phyloP scores from a whole-genome alignment of 2,329 filamentous ascomycete genomes.

The Cladophialophora psammophila region DNA sequence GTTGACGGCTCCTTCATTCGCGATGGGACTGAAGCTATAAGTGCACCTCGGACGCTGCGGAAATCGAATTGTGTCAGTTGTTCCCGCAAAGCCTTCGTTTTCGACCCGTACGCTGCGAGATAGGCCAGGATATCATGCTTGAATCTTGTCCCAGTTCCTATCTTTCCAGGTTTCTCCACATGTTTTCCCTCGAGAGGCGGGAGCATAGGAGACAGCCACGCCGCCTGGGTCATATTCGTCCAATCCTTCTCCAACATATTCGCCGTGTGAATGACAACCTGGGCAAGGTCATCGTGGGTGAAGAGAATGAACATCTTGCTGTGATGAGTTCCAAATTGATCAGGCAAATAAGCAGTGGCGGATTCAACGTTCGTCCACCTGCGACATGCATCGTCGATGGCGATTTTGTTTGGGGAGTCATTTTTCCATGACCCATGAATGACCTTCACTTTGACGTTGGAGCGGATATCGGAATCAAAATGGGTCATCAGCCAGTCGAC shows the following conservation, averaged over 20 bases:
- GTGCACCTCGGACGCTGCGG: constrained; percentile 68
- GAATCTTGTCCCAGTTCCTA: constrained; percentile 74
- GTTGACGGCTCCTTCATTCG: constrained; percentile 58
- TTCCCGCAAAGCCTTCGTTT: constrained; percentile 63
- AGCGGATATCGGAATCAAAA: constrained; percentile 65
- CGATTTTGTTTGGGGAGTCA: constrained; percentile 67
- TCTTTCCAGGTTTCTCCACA: constrained; percentile 35
- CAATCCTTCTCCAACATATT: constrained; percentile 92
- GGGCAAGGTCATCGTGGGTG: constrained; percentile 75
- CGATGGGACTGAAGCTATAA: constrained; percentile 81
- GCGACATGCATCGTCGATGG: constrained; percentile 65
- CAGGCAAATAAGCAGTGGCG: constrained; percentile 78
- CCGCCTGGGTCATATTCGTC: constrained; percentile 84
- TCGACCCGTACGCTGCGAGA: constrained; percentile 66
- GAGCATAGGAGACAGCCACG: constrained; percentile 78
- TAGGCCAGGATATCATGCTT: constrained; percentile 79
- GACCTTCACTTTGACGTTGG: constrained; percentile 63
- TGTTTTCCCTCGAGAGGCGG: constrained; percentile 52
- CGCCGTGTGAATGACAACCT: constrained; percentile 85
- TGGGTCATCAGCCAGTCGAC: constrained; percentile 67
- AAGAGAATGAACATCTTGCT: constrained; percentile 88
- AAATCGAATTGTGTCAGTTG: constrained; percentile 73
- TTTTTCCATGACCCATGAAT: constrained; percentile 72
- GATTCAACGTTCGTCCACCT: constrained; percentile 72
- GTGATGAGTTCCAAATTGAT: constrained; percentile 85